These are phyloP conservation scores for Nannizziopsis barbatae DNA, from an alignment of 2,329 filamentous ascomycete species.

Conservation along the genomic window DNA sequence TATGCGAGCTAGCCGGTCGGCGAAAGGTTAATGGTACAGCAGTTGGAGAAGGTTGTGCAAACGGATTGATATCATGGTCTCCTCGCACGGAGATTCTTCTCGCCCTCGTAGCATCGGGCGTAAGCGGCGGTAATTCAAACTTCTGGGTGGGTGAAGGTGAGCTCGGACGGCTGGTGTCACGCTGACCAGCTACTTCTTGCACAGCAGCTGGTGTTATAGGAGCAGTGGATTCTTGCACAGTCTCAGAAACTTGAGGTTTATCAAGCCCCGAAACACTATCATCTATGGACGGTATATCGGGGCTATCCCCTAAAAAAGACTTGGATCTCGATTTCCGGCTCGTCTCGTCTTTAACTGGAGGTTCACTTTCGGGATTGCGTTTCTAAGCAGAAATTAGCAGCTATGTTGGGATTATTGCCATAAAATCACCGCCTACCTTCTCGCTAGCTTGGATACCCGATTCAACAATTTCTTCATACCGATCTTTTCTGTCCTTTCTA, in stretches of 20 bases:
- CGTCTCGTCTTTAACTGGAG: not conserved
- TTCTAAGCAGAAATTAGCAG: conserved; percentile 2
- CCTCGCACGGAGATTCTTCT: conserved; percentile 23
- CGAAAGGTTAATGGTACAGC: conserved; percentile 48
- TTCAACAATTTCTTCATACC: conserved; percentile 27
- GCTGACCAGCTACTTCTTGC: conserved; percentile 1
- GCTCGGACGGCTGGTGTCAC: conserved; percentile 26
- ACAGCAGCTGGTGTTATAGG: conserved; percentile 14
- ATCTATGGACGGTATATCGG: conserved; percentile 44
- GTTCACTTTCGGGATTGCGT: not conserved
- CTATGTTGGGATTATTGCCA: not conserved
- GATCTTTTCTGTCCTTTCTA: conserved; percentile 27
- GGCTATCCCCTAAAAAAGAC: conserved; percentile 56
- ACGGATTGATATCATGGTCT: conserved; percentile 21
- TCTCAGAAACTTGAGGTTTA: conserved; percentile 8
- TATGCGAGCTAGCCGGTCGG: conserved; percentile 38
- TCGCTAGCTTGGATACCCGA: conserved; percentile 17
- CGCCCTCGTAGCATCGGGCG: conserved; percentile 16
- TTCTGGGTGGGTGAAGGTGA: conserved; percentile 25
- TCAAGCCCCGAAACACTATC: conserved; percentile 38
- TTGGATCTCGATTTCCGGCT: conserved; percentile 16
- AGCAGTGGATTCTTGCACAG: conserved; percentile 14
- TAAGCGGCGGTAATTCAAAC: conserved; percentile 21
- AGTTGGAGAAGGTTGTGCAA: conserved; percentile 38
- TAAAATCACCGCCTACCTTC: conserved; percentile 26